Percentiles rank a stretch among this genome's conserved stretches.
phyloP scores from a whole-genome alignment of 352 stramenopile species.

The Globisporangium echinulatum region DNA sequence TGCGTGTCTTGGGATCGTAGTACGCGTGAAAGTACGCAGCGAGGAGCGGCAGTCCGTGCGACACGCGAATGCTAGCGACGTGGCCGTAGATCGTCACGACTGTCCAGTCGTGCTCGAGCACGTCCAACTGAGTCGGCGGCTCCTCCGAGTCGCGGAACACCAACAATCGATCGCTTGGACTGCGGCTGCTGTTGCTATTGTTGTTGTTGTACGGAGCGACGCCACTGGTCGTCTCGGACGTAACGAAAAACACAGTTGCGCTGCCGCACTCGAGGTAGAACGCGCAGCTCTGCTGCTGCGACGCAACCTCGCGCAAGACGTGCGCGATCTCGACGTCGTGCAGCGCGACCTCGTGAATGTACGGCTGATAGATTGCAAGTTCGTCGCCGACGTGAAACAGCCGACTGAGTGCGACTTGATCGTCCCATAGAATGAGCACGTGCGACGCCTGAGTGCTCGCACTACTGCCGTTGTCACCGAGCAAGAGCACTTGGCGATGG shows the following conservation, averaged over 20 bases:
- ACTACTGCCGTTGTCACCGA: conserved; percentile 26
- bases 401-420: conserved; percentile 57
- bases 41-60: conserved; percentile 53
- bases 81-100: conserved; percentile 54
- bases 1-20: conserved; percentile 45
- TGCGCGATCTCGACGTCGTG: conserved; percentile 43
- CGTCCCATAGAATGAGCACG: conserved; percentile 60
- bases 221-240: conserved; percentile 1
- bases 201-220: neutral
- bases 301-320: conserved; percentile 56
- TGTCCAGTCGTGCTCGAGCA: conserved; percentile 27
- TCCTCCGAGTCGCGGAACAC: conserved; percentile 15
- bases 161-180: conserved; percentile 2
- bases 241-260: conserved; percentile 43
- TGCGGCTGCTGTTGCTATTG: neutral
- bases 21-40: conserved; percentile 65
- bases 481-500: conserved; percentile 56
- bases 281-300: conserved; percentile 31
- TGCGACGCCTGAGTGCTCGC: conserved; percentile 13
- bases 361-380: conserved; percentile 56
- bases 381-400: conserved; percentile 52
- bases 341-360: conserved; percentile 39
- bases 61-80: conserved; percentile 42
- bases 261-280: conserved; percentile 70
- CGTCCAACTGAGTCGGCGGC: conserved; percentile 18